These are phyloP conservation scores for Aegilops speltoides DNA, from an alignment of 176 grass and related monocot species.

Conservation along the genomic window DNA sequence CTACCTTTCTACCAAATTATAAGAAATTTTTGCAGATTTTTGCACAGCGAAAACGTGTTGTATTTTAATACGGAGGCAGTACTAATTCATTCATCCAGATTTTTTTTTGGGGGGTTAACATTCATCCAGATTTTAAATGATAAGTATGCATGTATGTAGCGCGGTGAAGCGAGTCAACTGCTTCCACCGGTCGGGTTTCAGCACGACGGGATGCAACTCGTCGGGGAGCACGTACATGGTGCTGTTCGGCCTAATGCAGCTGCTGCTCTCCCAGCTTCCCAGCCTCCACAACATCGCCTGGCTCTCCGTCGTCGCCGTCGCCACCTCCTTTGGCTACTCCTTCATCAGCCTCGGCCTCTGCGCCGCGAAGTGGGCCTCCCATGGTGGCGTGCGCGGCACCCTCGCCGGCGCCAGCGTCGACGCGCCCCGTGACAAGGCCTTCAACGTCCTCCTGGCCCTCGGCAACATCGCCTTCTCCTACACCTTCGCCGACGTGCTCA, in stretches of 20 bases:
- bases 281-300: slow-evolving; percentile 94
- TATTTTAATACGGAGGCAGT: no score
- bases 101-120: no score
- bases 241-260: slow-evolving; percentile 80
- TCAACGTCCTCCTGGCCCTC: slow-evolving; percentile 84
- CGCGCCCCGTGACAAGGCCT: slow-evolving; percentile 47
- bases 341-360: slow-evolving; percentile 95
- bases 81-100: no score
- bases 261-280: slow-evolving; percentile 79
- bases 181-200: slow-evolving; percentile 64
- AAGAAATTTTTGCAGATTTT: no score
- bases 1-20: no score
- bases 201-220: slow-evolving; percentile 32
- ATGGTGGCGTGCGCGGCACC: slow-evolving; percentile 67
- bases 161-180: slow-evolving; percentile 87
- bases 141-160: slow-evolving; percentile 21
- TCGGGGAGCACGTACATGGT: slow-evolving; percentile 91
- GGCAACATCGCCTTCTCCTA: slow-evolving; percentile 97
- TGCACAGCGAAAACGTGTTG: no score
- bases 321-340: slow-evolving; percentile 96
- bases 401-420: slow-evolving; percentile 46
- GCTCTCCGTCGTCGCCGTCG: slow-evolving; percentile 87
- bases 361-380: slow-evolving; percentile 67
- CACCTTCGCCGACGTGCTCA: slow-evolving; percentile 93
- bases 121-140: no score